Base-by-base conservation (phyloP, 305 asterid genomes). In the Andrographis paniculata region DNA sequence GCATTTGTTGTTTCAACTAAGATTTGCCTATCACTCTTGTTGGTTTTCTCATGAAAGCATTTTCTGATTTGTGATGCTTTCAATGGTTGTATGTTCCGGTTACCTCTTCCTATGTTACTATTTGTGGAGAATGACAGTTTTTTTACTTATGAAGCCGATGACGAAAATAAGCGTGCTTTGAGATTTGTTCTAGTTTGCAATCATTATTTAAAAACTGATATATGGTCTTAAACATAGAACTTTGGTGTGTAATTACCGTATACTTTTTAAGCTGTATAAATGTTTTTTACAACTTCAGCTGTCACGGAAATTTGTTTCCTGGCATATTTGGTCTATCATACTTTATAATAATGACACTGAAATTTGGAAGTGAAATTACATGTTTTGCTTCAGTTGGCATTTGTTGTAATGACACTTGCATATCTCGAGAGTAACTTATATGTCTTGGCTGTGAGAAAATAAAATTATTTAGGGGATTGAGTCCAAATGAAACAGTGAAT, bases 371-470 rank as follows among this genome's bases (percentile, higher is more conserved):
- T 38, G 63, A 50, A 50, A 42, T 36, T 40, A 41, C 14, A 48
- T 54, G 40, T 49, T 1, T 38, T 60, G 52, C 27, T 52, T 58
- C 30, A 38, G 28, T 67, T 59, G 38, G 60, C 59, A 12, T 11
- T 57, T n/a, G 47, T 60, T 56, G 31, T 64, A 60, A 33, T 69
- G 60, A 20, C 33, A 28, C 10, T 9, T 6, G 33, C 40, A 35
- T 35, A 11, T 35, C n/a, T 35, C 16, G n/a, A 12, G 15, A n/a
- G 40, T 16, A 35, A 35, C 40, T 35, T 11, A 11, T 8, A 12
- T 8, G 12, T 33, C 16, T 35, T 35, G 40, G 40, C 16, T 35
- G 40, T 11, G 40, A 8, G 12, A 35, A 35, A 35, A 35, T 11
- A 14, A 35, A 35, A 0, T 12, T 5, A 35, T 5, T 13, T 4